phyloP scores from a whole-genome alignment of 805 yeast genomes.

The Danielozyma ontarioensis region DNA sequence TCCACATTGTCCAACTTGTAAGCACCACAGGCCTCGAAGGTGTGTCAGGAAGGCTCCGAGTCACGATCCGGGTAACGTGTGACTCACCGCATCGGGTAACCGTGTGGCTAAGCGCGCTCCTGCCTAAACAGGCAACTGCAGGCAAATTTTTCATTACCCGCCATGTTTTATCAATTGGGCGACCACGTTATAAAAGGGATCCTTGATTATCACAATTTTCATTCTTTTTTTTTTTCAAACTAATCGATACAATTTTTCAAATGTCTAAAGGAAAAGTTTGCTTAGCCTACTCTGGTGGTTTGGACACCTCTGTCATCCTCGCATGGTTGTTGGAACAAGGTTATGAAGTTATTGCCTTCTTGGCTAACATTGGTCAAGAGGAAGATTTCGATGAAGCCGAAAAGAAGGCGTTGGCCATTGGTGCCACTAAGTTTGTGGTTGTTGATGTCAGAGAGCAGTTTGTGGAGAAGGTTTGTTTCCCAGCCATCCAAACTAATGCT shows the following conservation, averaged over 20 bases:
- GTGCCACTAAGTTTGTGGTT: slow-evolving; percentile 92
- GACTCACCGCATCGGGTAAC: neutral
- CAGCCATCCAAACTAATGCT: slow-evolving; percentile 97
- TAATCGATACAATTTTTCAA: slow-evolving; percentile 2
- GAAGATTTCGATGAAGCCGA: slow-evolving; percentile 98
- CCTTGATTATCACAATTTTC: slow-evolving; percentile 2
- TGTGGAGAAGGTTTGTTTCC: slow-evolving; percentile 87
- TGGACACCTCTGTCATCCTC: slow-evolving; percentile 94
- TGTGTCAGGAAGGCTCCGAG: too few species aligned
- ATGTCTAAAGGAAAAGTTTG: slow-evolving; percentile 99
- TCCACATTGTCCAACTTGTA: too few species aligned
- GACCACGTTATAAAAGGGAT: neutral
- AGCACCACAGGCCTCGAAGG: too few species aligned
- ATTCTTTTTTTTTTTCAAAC: slow-evolving; percentile 1
- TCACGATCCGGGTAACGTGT: neutral
- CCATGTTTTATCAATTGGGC: neutral
- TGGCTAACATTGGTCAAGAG: slow-evolving; percentile 99
- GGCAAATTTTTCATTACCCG: neutral
- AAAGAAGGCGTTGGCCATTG: slow-evolving; percentile 91
- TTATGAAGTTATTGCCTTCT: slow-evolving; percentile 95
- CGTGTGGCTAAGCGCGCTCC: neutral
- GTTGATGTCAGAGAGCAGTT: slow-evolving; percentile 95
- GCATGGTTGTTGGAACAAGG: slow-evolving; percentile 99
- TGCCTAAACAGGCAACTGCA: neutral
- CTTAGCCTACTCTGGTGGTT: slow-evolving; percentile 98